phyloP scores from a whole-genome alignment of 306 rosid genomes.

The Dryas alaskensis region DNA sequence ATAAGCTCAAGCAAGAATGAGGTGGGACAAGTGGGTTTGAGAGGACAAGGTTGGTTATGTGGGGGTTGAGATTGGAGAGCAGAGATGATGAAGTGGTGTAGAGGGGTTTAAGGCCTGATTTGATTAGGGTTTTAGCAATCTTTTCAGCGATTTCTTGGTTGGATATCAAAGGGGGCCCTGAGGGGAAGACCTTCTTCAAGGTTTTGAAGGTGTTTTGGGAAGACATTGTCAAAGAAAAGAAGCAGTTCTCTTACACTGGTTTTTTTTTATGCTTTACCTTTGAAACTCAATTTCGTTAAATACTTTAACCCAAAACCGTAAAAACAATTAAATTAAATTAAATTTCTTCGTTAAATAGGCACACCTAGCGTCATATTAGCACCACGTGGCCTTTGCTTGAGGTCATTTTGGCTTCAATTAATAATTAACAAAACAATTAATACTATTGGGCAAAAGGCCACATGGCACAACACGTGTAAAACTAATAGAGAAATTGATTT shows the following conservation, averaged over 20 bases:
- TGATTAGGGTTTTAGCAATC: slow-evolving; percentile 34
- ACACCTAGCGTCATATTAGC: too few species aligned
- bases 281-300: too few species aligned
- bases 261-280: not conserved
- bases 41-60: slow-evolving; percentile 50
- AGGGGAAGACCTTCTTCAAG: slow-evolving; percentile 19
- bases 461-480: too few species aligned
- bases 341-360: too few species aligned
- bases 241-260: not conserved
- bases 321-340: too few species aligned
- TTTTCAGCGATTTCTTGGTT: slow-evolving; percentile 38
- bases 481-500: too few species aligned
- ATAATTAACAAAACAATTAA: too few species aligned
- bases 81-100: slow-evolving; percentile 32
- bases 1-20: slow-evolving; percentile 45
- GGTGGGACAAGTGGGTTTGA: slow-evolving; percentile 48
- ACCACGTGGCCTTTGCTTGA: too few species aligned
- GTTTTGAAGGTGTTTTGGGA: slow-evolving; percentile 33
- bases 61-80: slow-evolving; percentile 45
- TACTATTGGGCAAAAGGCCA: too few species aligned
- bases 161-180: slow-evolving; percentile 17
- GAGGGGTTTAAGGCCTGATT: slow-evolving; percentile 34
- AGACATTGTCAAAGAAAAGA: slow-evolving; percentile 36
- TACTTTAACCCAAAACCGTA: too few species aligned
- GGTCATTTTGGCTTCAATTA: too few species aligned